Evolutionary conservation across 805 yeast species (phyloP).

Genomic region (Wickerhamomyces xylosicus): DNA sequence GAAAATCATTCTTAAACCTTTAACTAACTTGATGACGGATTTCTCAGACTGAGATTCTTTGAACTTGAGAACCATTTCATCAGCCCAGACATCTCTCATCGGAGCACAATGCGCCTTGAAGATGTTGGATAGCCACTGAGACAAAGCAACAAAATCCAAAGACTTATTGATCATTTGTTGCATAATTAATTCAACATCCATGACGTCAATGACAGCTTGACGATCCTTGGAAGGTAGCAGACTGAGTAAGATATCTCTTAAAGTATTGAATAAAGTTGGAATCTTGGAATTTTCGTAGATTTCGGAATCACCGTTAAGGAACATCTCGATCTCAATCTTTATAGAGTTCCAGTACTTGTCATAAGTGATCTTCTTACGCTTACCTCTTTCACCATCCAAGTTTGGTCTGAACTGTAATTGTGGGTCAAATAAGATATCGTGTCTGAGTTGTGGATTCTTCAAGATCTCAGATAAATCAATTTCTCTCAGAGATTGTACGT

Average conservation of each 20-base stretch:
- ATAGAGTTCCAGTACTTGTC: slow-evolving; percentile 82
- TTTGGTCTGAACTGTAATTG: slow-evolving; percentile 86
- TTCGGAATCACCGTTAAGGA: slow-evolving; percentile 7
- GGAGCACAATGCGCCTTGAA: slow-evolving; percentile 93
- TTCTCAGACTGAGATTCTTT: slow-evolving; percentile 25
- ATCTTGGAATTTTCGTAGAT: slow-evolving; percentile 22
- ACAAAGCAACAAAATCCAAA: slow-evolving; percentile 61
- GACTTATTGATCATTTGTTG: slow-evolving; percentile 67
- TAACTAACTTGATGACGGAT: slow-evolving; percentile 41
- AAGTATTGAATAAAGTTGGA: slow-evolving; percentile 66
- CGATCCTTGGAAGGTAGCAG: slow-evolving; percentile 74
- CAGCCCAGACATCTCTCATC: slow-evolving; percentile 87
- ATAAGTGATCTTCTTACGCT: slow-evolving; percentile 61
- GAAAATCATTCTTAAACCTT: slow-evolving; percentile 68
- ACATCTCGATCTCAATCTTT: slow-evolving; percentile 50
- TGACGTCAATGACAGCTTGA: slow-evolving; percentile 50
- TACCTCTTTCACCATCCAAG: slow-evolving; percentile 83
- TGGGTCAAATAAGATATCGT: slow-evolving; percentile 88
- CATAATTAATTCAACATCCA: slow-evolving; percentile 66
- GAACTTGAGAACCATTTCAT: slow-evolving; percentile 51
- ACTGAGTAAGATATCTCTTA: slow-evolving; percentile 64
- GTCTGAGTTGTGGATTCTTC: slow-evolving; percentile 86
- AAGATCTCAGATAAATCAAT: slow-evolving; percentile 82
- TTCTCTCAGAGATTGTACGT: slow-evolving; percentile 70
- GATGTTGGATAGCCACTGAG: slow-evolving; percentile 65